These are phyloP conservation scores for Claviceps sp. DNA, from an alignment of 2,329 filamentous ascomycete species.

Conservation along the genomic window DNA sequence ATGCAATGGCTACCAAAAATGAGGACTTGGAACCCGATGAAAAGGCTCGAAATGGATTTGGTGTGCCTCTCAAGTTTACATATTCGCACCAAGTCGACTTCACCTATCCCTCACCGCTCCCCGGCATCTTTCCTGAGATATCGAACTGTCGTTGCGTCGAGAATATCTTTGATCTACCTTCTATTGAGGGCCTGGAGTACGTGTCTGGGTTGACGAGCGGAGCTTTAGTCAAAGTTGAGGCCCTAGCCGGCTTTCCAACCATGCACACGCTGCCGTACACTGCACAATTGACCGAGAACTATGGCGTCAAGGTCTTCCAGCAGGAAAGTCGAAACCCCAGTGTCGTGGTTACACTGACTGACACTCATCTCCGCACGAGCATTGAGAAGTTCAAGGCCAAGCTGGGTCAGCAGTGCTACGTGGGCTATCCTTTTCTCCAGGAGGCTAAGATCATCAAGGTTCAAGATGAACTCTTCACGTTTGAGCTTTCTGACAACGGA, in stretches of 20 bases:
- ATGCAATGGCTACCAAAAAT: conserved; percentile 78
- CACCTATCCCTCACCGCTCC: conserved; percentile 74
- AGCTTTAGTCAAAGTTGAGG: conserved; percentile 65
- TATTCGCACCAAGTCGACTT: conserved; percentile 68
- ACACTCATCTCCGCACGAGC: conserved; percentile 58
- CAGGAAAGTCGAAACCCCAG: conserved; percentile 94
- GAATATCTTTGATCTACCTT: conserved; percentile 91
- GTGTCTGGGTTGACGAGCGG: conserved; percentile 74
- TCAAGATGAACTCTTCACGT: conserved; percentile 88
- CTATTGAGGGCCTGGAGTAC: conserved; percentile 77
- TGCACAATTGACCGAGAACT: conserved; percentile 56
- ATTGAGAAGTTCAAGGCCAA: conserved; percentile 62
- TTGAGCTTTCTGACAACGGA: conserved; percentile 54
- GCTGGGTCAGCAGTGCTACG: conserved; percentile 73
- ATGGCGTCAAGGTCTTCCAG: conserved; percentile 90
- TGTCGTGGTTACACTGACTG: conserved; percentile 76
- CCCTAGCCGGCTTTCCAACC: conserved; percentile 89
- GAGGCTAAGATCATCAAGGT: conserved; percentile 84
- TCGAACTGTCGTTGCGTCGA: conserved; percentile 79
- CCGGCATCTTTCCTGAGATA: conserved; percentile 83
- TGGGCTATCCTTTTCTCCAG: conserved; percentile 90
- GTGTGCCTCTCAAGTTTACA: conserved; percentile 84
- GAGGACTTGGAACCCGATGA: conserved; percentile 64
- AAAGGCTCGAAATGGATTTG: conserved; percentile 75
- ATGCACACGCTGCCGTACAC: conserved; percentile 75